Conservation (phyloP, 2,329 filamentous ascomycete genomes). For the Diaporthe eres region DNA sequence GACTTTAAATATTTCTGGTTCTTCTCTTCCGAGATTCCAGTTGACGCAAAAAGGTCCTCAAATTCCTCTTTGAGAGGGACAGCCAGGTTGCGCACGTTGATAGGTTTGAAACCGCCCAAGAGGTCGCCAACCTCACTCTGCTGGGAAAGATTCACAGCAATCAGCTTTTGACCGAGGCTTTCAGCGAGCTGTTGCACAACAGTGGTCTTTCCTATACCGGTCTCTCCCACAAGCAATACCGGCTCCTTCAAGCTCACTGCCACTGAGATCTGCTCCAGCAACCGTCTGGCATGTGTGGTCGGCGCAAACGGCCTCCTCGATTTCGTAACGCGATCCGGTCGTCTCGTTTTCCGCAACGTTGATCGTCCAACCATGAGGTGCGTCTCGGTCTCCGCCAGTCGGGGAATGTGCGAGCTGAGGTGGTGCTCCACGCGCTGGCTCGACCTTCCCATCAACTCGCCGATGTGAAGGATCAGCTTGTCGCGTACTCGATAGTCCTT, state of each 20-base stretch:
- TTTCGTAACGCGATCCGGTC: slow-evolving; percentile 64
- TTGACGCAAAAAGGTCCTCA: slow-evolving; percentile 87
- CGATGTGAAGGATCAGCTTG: slow-evolving; percentile 77
- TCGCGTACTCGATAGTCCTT: slow-evolving; percentile 74
- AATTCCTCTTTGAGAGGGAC: slow-evolving; percentile 95
- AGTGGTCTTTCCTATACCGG: slow-evolving; percentile 97
- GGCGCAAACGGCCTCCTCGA: slow-evolving; percentile 84
- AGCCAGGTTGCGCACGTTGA: slow-evolving; percentile 89
- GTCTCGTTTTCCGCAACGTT: slow-evolving; percentile 70
- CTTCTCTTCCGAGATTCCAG: slow-evolving; percentile 86
- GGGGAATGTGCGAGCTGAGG: slow-evolving; percentile 79
- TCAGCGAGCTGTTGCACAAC: slow-evolving; percentile 93
- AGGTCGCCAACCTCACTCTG: slow-evolving; percentile 98
- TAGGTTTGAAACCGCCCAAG: slow-evolving; percentile 94
- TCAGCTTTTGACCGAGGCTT: slow-evolving; percentile 86
- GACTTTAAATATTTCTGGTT: slow-evolving; percentile 90
- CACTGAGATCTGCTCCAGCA: slow-evolving; percentile 90
- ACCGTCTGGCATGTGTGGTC: slow-evolving; percentile 84
- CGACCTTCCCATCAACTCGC: slow-evolving; percentile 89
- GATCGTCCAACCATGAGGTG: slow-evolving; percentile 77
- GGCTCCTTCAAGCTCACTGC: slow-evolving; percentile 89
- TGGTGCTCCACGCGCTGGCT: slow-evolving; percentile 86
- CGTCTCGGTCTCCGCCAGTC: slow-evolving; percentile 72
- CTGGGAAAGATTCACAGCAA: slow-evolving; percentile 95
- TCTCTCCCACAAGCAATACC: slow-evolving; percentile 95